These are phyloP conservation scores for Sporothrix variecibatus DNA, from an alignment of 2,329 filamentous ascomycete genomes.

Conservation along the genomic window DNA sequence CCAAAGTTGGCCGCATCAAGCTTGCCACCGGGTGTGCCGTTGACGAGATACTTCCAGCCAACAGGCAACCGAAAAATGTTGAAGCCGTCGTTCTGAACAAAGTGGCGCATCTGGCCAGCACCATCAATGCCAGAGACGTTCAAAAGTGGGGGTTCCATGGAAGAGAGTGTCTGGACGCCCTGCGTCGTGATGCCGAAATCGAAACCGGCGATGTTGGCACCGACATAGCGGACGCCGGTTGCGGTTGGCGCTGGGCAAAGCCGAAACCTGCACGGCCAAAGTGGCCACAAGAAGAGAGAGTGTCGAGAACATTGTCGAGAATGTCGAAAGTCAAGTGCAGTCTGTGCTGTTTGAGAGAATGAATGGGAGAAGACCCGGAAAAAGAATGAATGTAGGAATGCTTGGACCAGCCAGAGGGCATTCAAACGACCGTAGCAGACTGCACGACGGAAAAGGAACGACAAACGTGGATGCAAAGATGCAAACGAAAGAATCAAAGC, in stretches of 20 bases:
- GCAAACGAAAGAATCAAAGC: not conserved
- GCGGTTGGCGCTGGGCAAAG: constrained; percentile 15
- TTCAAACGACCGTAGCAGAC: constrained; percentile 3
- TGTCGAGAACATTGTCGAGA: constrained; percentile 1
- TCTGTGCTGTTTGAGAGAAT: not conserved
- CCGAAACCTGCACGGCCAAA: constrained; percentile 13
- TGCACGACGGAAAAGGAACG: constrained; percentile 15
- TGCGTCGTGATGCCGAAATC: constrained; percentile 47
- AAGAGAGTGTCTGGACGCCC: constrained; percentile 1
- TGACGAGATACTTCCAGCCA: constrained; percentile 53
- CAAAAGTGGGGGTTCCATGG: not conserved
- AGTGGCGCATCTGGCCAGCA: constrained; percentile 55
- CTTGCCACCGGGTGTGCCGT: constrained; percentile 47
- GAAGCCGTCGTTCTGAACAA: constrained; percentile 53
- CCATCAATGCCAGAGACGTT: constrained; percentile 15
- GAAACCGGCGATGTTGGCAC: constrained; percentile 45
- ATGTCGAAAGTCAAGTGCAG: not conserved
- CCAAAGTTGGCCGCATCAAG: constrained; percentile 46
- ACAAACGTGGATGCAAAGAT: not conserved
- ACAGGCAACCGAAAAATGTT: constrained; percentile 55
- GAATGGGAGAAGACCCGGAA: not conserved
- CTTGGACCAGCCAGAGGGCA: constrained; percentile 16
- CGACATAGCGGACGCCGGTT: constrained; percentile 18
- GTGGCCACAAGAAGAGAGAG: not conserved
- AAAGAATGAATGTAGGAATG: constrained; percentile 2